Base-by-base conservation (phyloP, 116 monocot species). In the Zostera marina region DNA sequence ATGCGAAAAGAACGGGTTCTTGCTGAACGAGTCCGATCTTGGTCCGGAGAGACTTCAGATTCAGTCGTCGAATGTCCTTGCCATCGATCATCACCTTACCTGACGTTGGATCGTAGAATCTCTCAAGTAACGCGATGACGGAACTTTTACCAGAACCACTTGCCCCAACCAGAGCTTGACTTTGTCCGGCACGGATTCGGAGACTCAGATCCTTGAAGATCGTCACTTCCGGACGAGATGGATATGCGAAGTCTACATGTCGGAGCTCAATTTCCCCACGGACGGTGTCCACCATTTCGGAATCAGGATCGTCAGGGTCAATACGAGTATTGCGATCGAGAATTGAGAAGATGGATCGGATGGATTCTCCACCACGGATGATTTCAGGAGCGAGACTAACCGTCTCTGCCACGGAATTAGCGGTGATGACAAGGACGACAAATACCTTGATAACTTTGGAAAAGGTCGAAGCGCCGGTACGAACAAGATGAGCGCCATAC, bases 351-450 rank as follows among this genome's bases (percentile, higher is more conserved):
- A 87, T 74, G 0, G 87, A 93, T 11, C 84, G 84, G 44, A 93
- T 79, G 51, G 93, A 81, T 45, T 93, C 87, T 1, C 87, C 81
- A 9, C 93, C 93, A 22, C 81, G 87, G 53, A 93, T 65, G 56
- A 93, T 93, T 65, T 93, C 87, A 1, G 93, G 93, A 0, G 87
- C 93, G 5, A 93, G 84, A 66, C 84, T 84, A 5, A 93, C 81
- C 0, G 88, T 93, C 72, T 93, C 93, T 0, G 93, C 93, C 12
- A 93, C 87, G 17, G 83, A 84, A 54, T 87, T 93, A 63, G 93
- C 87, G 3, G 93, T 93, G 42, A 93, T 79, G 62, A 93, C 83
- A 2, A 93, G 84, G 41, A 93, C 81, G 3, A 93, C 81, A 19
- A 93, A 93, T 9, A 63, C 63, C 53, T 71, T 71, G 13, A 71